Base-by-base conservation (phyloP, 169 alveolate genomes). In the Plasmodium vinckei region DNA sequence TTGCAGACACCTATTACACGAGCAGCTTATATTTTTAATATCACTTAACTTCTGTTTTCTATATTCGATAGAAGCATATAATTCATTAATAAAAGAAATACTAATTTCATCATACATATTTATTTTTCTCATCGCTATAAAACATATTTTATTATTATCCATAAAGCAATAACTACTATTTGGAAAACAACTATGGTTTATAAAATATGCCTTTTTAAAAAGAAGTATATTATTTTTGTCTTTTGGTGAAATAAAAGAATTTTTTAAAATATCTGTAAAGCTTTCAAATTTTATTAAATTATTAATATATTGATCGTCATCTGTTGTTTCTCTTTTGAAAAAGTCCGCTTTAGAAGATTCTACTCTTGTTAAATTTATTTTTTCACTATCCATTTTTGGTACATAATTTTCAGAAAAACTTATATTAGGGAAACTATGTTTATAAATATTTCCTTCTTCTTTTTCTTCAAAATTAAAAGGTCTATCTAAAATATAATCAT, bases 151-250 rank as follows among this genome's bases (percentile, higher is more conserved):
- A 42, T 70, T 63, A 25, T 69, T 27, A 17, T 68, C 90, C 64
- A 86, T 86, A 23, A 69, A 86, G 39, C 77, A 57, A 42, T 86
- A 69, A 63, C 91, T 70, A 19, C 87, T 72, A 61, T 86, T 86
- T 33, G 91, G 91, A 15, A 86, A 86, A 61, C 91, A 86, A 21
- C 70, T 86, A 51, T 86, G 91, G 1, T 70, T 86, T 59, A 86
- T 27, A 60, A 86, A 72, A 39, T 72, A 68, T 12, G 72, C 71
- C 69, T 69, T 19, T 42, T 57, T 65, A 39, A 70, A 86, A 49
- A 86, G 86, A 72, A 72, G 56, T 33, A 75, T 63, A 72, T 75
- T 60, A 23, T 60, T 77, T 77, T 54, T 82, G 70, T 77, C 57
- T 25, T 44, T 71, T 19, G 86, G 68, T 13, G 88, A 65, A 70